A percentile compares a stretch with the other conserved stretches of the same genome.
Evolutionary conservation across 2,329 filamentous ascomycete species (phyloP).

Genomic region (Fusarium haematococcum): DNA sequence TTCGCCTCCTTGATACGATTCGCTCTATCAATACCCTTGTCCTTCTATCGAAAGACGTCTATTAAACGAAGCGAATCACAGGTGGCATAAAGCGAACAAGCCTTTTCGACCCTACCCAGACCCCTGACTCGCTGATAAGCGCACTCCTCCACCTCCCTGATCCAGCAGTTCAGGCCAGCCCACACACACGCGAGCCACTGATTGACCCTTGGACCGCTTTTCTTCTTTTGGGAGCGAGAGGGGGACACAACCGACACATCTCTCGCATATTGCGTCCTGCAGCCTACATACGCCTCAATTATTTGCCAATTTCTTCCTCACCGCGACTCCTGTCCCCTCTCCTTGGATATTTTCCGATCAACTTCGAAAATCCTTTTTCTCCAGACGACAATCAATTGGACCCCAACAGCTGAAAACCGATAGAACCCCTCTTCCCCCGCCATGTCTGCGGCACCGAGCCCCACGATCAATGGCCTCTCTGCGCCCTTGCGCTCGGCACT

Average conservation of each 20-base stretch:
- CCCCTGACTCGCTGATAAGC: slow-evolving; percentile 37
- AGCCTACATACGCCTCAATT: slow-evolving; percentile 26
- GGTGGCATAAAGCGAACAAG: slow-evolving; percentile 31
- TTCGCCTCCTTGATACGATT: not conserved
- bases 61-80: slow-evolving; percentile 21
- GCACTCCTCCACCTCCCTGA: slow-evolving; percentile 30
- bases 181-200: slow-evolving; percentile 24
- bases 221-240: slow-evolving; percentile 24
- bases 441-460: slow-evolving; percentile 45
- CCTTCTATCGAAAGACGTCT: slow-evolving; percentile 21
- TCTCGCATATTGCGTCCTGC: slow-evolving; percentile 41
- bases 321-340: slow-evolving; percentile 13
- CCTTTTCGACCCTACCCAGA: slow-evolving; percentile 31
- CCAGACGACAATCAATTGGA: not conserved
- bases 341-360: not conserved
- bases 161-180: not conserved
- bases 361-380: not conserved
- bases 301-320: slow-evolving; percentile 31
- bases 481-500: slow-evolving; percentile 56
- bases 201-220: slow-evolving; percentile 33
- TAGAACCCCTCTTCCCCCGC: slow-evolving; percentile 14
- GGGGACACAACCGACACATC: slow-evolving; percentile 32
- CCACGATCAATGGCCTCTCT: slow-evolving; percentile 37
- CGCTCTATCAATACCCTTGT: slow-evolving; percentile 14
- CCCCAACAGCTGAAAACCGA: not conserved